phyloP scores from a whole-genome alignment of 179 eudicot species.

The Amaranthus tricolor region DNA sequence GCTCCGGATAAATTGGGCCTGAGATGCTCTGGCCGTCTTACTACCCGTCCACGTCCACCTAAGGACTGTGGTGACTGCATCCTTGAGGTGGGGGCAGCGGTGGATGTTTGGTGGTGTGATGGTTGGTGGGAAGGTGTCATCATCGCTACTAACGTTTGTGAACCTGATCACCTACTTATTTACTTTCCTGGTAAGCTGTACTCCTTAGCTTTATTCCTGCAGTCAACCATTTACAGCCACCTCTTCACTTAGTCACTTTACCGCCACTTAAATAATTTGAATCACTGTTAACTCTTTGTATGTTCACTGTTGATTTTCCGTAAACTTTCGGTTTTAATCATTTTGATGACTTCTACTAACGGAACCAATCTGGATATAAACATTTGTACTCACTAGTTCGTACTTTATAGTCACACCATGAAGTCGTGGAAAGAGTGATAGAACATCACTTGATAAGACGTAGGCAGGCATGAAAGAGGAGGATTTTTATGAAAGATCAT shows the following conservation, averaged over 20 bases:
- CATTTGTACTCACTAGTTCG: too few relatives aligned
- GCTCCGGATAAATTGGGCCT: constrained; percentile 40
- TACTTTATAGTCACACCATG: too few relatives aligned
- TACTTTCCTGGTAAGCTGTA: constrained; percentile 47
- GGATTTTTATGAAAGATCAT: too few relatives aligned
- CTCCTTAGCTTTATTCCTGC: not conserved
- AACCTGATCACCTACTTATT: constrained; percentile 31
- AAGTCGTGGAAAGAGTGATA: too few relatives aligned
- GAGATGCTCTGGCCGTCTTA: constrained; percentile 49
- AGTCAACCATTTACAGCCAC: not conserved
- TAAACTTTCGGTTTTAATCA: too few relatives aligned
- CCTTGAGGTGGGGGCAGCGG: constrained; percentile 34
- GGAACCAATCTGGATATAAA: too few relatives aligned
- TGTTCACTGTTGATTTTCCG: too few relatives aligned
- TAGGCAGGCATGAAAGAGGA: too few relatives aligned
- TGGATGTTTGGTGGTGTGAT: constrained; percentile 49
- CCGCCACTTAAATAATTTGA: not conserved
- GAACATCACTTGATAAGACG: too few relatives aligned
- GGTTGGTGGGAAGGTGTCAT: constrained; percentile 57
- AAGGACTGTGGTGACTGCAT: constrained; percentile 24
- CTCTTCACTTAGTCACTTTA: not conserved
- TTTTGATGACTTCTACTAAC: too few relatives aligned
- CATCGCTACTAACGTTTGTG: constrained; percentile 11
- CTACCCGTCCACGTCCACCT: constrained; percentile 51
- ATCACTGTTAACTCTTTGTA: too few relatives aligned